These are phyloP conservation scores for Penicillium fimorum DNA, from an alignment of 495 filamentous ascomycete species.

Conservation along the genomic window DNA sequence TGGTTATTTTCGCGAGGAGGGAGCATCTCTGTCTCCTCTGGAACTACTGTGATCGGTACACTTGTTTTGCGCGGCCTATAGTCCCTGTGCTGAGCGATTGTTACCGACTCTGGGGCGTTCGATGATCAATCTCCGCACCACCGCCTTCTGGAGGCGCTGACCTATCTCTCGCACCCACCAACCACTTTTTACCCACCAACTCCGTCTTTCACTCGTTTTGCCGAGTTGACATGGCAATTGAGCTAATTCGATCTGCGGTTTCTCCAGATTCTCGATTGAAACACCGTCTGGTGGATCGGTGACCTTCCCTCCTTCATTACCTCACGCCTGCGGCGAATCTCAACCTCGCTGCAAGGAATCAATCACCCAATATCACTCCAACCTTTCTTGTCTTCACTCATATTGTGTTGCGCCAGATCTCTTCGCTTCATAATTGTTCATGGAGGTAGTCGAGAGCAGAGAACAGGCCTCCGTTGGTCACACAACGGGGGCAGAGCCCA, in stretches of 20 bases:
- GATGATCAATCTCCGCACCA: slow-evolving; percentile 49
- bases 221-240: slow-evolving; percentile 27
- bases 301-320: slow-evolving; percentile 22
- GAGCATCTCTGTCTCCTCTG: background rate
- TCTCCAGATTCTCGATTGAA: slow-evolving; percentile 18
- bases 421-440: slow-evolving; percentile 16
- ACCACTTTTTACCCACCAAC: slow-evolving; percentile 17
- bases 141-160: slow-evolving; percentile 43
- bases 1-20: slow-evolving; percentile 1
- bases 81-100: slow-evolving; percentile 22
- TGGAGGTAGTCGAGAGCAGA: slow-evolving; percentile 46
- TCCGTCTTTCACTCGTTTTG: slow-evolving; percentile 1
- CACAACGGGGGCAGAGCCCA: slow-evolving; percentile 33
- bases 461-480: slow-evolving; percentile 39
- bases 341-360: slow-evolving; percentile 17
- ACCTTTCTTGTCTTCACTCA: slow-evolving; percentile 2
- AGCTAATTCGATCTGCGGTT: slow-evolving; percentile 24
- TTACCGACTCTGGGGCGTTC: slow-evolving; percentile 35
- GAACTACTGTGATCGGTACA: slow-evolving; percentile 4
- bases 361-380: slow-evolving; percentile 9
- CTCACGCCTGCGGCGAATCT: slow-evolving; percentile 21
- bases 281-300: slow-evolving; percentile 15
- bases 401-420: slow-evolving; percentile 3
- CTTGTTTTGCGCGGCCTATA: slow-evolving; percentile 26
- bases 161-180: slow-evolving; percentile 27